These are phyloP conservation scores for Helminthosporium solani DNA, from an alignment of 2,329 filamentous ascomycete genomes.

Conservation along the genomic window DNA sequence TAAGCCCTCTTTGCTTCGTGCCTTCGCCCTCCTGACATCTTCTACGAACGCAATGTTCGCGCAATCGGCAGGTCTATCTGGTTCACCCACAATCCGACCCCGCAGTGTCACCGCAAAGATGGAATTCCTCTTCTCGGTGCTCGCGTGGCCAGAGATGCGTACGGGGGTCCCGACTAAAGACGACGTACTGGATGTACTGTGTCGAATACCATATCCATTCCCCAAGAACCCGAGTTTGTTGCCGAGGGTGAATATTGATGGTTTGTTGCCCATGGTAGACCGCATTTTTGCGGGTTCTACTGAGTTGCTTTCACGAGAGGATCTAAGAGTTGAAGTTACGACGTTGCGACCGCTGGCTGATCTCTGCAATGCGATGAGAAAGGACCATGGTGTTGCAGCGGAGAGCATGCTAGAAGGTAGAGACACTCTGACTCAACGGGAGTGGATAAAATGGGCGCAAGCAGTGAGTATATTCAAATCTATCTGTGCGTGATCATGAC, in stretches of 20 bases:
- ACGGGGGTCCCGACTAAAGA: too few species aligned
- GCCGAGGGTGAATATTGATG: neutral
- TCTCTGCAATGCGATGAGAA: conserved; percentile 3
- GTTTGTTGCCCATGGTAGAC: conserved; percentile 1
- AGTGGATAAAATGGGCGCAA: conserved; percentile 4
- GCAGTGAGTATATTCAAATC: neutral
- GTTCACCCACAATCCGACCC: too few species aligned
- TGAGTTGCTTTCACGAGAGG: neutral
- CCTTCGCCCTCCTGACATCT: too few species aligned
- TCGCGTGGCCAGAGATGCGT: too few species aligned
- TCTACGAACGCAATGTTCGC: too few species aligned
- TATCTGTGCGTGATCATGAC: neutral
- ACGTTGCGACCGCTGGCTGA: neutral
- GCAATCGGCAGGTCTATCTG: too few species aligned
- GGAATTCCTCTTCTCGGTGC: too few species aligned
- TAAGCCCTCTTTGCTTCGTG: too few species aligned
- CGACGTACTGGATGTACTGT: conserved; percentile 5
- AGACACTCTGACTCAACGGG: neutral
- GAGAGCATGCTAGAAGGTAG: conserved; percentile 1
- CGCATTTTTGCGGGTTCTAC: conserved; percentile 1
- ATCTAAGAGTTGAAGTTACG: neutral
- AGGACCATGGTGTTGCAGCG: conserved; percentile 2
- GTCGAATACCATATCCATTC: conserved; percentile 2
- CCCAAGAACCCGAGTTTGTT: neutral
- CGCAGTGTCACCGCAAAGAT: too few species aligned